Evolutionary conservation across 768 basidiomycete species (phyloP), one percentile per base, ranked within the genome.

Genomic region (Rhizopogon vesiculosus): DNA sequence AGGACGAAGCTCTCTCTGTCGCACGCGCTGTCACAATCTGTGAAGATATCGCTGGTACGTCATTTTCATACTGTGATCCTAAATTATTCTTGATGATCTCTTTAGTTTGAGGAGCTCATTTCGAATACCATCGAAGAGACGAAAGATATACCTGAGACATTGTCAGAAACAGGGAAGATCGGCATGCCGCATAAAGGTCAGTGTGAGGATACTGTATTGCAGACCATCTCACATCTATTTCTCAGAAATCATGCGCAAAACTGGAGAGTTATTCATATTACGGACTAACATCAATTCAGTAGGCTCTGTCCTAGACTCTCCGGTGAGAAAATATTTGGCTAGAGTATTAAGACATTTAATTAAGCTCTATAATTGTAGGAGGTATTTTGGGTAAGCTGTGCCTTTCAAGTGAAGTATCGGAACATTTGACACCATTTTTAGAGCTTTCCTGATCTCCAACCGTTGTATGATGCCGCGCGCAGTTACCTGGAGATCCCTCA

Each of bases 1-100:
- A 97, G 94, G 94, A 97, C 95, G 5, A 98, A 97, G 72, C 76
- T 98, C 7, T 94, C 95, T 2, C 73, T 98, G 44, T 97, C 95
- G 15, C 93, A 98, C 69, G 94, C 95, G 0, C 80, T 98, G 42
- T 87, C 95, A 16, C 95, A 97, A 77, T 96, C 93, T 15, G 95
- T 96, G 60, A 98, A 97, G 74, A 96, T 98, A 69, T 97, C 95
- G 9, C 74, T 97, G 68, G 91, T 91, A 56, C 28, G 75, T 58
- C 13, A 56, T 66, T 0, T 59, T 51, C 29, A 53, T 9, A n/a
- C 31, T 51, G 8, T 43, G 54, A 42, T 45, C 45, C 39, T 8
- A 51, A 28, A 16, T 31, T 49, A 51, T 43, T 48, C 22, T 54
- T 45, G 33, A 35, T 45, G 42, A 35, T 28, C 42, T 6, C 44